Conservation (phyloP, 257 asterid genomes). For the Solanum dulcamara region DNA sequence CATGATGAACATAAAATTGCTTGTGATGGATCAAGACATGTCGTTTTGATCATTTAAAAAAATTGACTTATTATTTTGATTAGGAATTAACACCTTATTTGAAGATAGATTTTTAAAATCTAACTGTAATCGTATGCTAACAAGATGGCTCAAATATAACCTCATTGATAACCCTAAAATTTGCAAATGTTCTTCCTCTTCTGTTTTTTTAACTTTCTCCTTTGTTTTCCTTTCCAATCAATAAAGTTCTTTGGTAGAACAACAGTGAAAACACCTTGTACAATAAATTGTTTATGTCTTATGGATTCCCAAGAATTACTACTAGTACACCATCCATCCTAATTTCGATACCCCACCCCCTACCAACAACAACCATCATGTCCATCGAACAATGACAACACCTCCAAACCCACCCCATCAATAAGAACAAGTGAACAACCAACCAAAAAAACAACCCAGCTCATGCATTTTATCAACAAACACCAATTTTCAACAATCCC, state of each 20-base stretch:
- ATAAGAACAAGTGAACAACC: slow-evolving; percentile 1
- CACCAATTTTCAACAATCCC: slow-evolving; percentile 7
- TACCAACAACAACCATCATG: too few relatives aligned
- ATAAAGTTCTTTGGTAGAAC: background rate
- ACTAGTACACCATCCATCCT: background rate
- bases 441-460: background rate
- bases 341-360: background rate
- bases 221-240: too few relatives aligned
- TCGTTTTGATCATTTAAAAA: background rate
- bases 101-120: background rate
- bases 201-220: background rate
- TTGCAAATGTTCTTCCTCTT: background rate
- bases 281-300: background rate
- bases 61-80: too few relatives aligned
- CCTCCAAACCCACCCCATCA: background rate
- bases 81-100: background rate
- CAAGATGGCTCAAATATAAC: background rate
- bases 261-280: background rate
- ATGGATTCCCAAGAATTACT: background rate
- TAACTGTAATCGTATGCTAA: background rate
- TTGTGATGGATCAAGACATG: background rate
- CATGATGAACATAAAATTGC: background rate
- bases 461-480: background rate
- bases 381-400: background rate
- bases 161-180: background rate